These are phyloP conservation scores for Ophiostoma triangulosporum DNA, from an alignment of 2,329 filamentous ascomycete species.

Conservation along the genomic window DNA sequence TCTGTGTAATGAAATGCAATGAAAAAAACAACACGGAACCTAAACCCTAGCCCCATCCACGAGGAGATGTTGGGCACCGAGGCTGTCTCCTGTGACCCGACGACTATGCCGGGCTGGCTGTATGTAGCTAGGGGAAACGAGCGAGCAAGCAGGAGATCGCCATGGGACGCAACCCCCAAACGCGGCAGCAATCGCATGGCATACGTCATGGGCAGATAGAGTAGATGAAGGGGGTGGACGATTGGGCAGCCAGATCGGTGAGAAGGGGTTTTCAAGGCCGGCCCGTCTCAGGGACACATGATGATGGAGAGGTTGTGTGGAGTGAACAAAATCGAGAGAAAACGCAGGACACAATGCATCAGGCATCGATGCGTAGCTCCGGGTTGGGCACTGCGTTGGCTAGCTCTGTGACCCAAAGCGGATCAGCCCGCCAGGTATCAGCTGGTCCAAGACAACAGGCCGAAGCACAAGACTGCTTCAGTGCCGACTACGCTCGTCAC, in stretches of 20 bases:
- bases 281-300: not conserved
- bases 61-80: slow-evolving; percentile 1
- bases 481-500: too few relatives aligned
- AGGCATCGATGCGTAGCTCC: slow-evolving; percentile 4
- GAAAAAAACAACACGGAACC: not conserved
- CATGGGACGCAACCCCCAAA: not conserved
- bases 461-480: not conserved
- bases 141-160: not conserved
- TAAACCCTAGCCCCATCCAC: not conserved
- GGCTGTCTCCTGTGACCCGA: slow-evolving; percentile 17
- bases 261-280: not conserved
- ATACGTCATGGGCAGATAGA: not conserved
- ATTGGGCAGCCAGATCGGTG: not conserved
- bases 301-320: not conserved
- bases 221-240: not conserved
- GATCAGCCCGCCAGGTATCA: not conserved
- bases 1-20: not conserved
- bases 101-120: slow-evolving; percentile 15
- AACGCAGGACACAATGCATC: not conserved
- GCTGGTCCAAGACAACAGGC: not conserved
- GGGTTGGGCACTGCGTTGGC: slow-evolving; percentile 5
- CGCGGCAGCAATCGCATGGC: not conserved
- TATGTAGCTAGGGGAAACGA: slow-evolving; percentile 12
- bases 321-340: not conserved
- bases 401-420: not conserved